Evolutionary conservation across 495 filamentous ascomycete genomes (phyloP).

Genomic region (Podospora appendiculata): DNA sequence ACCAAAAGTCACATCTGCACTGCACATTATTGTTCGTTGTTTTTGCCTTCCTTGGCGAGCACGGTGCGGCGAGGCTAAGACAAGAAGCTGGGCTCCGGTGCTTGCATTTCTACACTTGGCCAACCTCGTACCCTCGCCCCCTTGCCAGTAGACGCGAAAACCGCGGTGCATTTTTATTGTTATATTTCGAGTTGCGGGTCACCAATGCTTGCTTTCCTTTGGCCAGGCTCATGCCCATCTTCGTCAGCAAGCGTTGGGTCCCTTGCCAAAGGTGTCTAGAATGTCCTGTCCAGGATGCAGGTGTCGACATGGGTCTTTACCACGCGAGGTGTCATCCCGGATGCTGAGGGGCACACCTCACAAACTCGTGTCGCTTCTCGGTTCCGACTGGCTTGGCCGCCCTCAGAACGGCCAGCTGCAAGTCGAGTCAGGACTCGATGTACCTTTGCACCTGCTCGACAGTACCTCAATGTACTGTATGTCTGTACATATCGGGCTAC

Average conservation of each 20-base stretch:
- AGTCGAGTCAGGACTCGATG: constrained; percentile 11
- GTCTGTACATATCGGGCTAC: background rate
- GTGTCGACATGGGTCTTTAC: constrained; percentile 4
- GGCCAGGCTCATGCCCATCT: too few species aligned
- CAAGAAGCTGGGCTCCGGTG: too few species aligned
- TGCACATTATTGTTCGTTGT: background rate
- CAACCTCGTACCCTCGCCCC: background rate
- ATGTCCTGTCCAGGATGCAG: background rate
- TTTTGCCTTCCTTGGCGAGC: background rate
- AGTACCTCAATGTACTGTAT: constrained; percentile 25
- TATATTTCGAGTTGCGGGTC: too few species aligned
- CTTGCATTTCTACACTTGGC: too few species aligned
- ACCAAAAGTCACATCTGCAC: background rate
- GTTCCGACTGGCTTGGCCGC: constrained; percentile 16
- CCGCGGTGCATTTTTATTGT: background rate
- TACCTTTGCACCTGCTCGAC: constrained; percentile 16
- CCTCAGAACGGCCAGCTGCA: constrained; percentile 7
- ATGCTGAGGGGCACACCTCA: constrained; percentile 6
- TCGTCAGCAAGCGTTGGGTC: background rate
- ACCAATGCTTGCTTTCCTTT: too few species aligned
- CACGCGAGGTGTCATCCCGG: constrained; percentile 11
- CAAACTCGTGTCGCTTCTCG: constrained; percentile 7
- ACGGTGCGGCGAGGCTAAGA: background rate
- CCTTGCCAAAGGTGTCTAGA: background rate
- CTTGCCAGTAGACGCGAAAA: background rate